Conservation (phyloP, 2,329 filamentous ascomycete species). For the Metarhizium rileyi region DNA sequence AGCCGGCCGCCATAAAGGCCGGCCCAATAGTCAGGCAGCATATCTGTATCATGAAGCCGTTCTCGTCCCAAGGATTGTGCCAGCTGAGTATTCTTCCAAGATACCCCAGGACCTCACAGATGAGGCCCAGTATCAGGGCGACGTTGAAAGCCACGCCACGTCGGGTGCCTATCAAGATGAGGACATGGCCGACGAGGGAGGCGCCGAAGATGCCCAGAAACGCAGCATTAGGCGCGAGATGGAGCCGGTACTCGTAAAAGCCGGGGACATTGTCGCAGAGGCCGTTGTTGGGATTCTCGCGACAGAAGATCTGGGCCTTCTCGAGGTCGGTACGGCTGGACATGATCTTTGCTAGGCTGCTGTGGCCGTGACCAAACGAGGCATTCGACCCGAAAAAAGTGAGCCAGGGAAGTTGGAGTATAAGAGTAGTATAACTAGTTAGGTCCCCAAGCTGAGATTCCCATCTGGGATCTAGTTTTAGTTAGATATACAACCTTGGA, state of each 20-base stretch:
- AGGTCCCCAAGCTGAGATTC: too few relatives aligned
- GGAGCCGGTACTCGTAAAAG: constrained; percentile 42
- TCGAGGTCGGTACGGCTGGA: background rate
- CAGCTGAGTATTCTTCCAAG: constrained; percentile 45
- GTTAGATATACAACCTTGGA: too few relatives aligned
- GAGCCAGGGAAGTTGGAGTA: too few relatives aligned
- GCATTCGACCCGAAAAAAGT: too few relatives aligned
- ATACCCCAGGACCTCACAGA: constrained; percentile 51
- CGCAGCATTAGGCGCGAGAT: constrained; percentile 38
- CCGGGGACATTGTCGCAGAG: constrained; percentile 22
- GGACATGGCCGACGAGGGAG: constrained; percentile 31
- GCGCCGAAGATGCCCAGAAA: constrained; percentile 41
- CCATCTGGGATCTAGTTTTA: too few relatives aligned
- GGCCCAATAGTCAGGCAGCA: constrained; percentile 55
- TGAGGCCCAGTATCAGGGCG: constrained; percentile 43
- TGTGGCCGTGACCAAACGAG: background rate
- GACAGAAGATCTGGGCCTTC: constrained; percentile 15
- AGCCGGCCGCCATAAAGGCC: constrained; percentile 52
- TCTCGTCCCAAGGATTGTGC: constrained; percentile 39
- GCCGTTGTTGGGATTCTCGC: constrained; percentile 14
- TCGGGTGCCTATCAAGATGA: constrained; percentile 32
- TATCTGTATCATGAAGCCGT: constrained; percentile 45
- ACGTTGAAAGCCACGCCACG: constrained; percentile 40
- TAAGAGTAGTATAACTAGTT: too few relatives aligned
- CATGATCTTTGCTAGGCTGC: background rate